Conservation (phyloP, 805 yeast genomes). For the Candida anglica region DNA sequence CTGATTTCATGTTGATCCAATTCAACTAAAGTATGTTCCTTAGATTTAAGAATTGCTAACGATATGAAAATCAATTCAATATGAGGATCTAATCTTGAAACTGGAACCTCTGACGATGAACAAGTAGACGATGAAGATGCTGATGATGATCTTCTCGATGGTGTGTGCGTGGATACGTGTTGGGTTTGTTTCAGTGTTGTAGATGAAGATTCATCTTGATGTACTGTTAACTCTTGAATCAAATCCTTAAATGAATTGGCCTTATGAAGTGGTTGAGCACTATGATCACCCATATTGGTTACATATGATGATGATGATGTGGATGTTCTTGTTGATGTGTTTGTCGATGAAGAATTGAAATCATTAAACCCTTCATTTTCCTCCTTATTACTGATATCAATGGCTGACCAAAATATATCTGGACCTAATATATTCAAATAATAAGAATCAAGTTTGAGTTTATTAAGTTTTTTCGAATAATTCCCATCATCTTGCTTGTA, state of each 20-base stretch:
- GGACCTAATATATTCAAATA: constrained; percentile 45
- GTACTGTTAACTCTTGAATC: constrained; percentile 19
- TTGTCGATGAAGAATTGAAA: background rate
- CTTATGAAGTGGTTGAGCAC: constrained; percentile 2
- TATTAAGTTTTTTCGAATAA: constrained; percentile 24
- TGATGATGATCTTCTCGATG: constrained; percentile 8
- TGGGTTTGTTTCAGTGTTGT: background rate
- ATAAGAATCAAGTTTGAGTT: constrained; percentile 16
- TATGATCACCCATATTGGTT: background rate
- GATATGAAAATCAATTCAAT: constrained; percentile 72
- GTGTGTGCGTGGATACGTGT: constrained; percentile 3
- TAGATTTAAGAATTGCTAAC: constrained; percentile 74
- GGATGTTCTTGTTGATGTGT: constrained; percentile 2
- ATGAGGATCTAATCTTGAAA: constrained; percentile 68
- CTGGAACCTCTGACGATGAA: constrained; percentile 33
- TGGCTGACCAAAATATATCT: constrained; percentile 60
- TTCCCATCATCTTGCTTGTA: constrained; percentile 31
- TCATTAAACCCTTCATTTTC: constrained; percentile 11
- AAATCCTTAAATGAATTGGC: constrained; percentile 28
- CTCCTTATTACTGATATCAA: constrained; percentile 5
- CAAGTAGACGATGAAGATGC: constrained; percentile 7
- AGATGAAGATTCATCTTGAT: background rate
- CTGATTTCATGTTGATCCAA: constrained; percentile 88
- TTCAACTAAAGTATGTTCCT: constrained; percentile 74
- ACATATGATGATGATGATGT: constrained; percentile 1